These are phyloP conservation scores for Triticum monococcum DNA, from an alignment of 176 grass and related monocot species.

Conservation along the genomic window DNA sequence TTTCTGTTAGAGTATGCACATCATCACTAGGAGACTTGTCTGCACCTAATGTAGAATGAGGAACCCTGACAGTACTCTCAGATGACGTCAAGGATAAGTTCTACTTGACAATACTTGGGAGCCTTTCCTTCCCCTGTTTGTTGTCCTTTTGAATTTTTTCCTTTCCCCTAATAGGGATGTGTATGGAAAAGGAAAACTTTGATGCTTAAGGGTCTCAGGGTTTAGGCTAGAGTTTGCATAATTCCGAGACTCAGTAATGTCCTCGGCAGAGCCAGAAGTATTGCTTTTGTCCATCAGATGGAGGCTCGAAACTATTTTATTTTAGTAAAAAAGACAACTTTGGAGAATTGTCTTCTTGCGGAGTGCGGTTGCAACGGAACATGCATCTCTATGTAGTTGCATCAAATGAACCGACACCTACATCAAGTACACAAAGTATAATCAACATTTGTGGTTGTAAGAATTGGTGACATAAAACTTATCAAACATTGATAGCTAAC, in stretches of 20 bases:
- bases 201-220: conserved; percentile 11
- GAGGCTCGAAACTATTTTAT: neutral
- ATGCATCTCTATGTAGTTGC: neutral
- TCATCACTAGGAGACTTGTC: conserved; percentile 23
- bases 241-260: conserved; percentile 13
- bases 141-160: conserved; percentile 32
- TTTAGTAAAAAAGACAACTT: neutral
- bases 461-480: neutral
- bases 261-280: neutral
- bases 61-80: conserved; percentile 37
- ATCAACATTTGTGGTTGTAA: conserved; percentile 2
- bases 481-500: neutral
- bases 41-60: conserved; percentile 33
- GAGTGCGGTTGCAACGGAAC: neutral
- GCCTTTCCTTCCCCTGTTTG: conserved; percentile 32
- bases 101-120: conserved; percentile 12
- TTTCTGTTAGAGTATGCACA: conserved; percentile 5
- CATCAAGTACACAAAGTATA: conserved; percentile 15
- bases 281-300: conserved; percentile 38
- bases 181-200: conserved; percentile 3
- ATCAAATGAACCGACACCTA: conserved; percentile 16
- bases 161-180: conserved; percentile 30
- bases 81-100: conserved; percentile 50
- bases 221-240: conserved; percentile 28
- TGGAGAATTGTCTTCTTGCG: neutral